Conservation (phyloP, 2,329 filamentous ascomycete species). For the Chaetoscypha palmicola region DNA sequence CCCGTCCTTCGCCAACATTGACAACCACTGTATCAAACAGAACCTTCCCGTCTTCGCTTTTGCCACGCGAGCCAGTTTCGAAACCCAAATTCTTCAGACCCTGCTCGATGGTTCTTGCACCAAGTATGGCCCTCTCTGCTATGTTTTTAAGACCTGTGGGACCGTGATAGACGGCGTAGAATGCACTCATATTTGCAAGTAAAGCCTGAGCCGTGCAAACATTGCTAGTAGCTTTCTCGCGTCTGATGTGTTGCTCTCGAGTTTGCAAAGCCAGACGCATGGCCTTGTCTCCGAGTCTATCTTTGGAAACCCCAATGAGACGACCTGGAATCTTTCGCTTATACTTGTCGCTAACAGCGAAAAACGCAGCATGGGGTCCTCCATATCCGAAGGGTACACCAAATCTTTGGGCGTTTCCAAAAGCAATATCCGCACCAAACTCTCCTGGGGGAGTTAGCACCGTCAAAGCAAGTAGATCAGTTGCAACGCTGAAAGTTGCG, state of each 20-base stretch:
- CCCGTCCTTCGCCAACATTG: constrained; percentile 43
- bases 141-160: constrained; percentile 77
- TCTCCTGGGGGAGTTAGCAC: constrained; percentile 84
- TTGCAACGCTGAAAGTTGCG: constrained; percentile 78
- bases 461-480: constrained; percentile 82
- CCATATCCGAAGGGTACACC: constrained; percentile 89
- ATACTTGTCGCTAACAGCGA: constrained; percentile 82
- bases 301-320: constrained; percentile 85
- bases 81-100: constrained; percentile 57
- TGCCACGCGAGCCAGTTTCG: constrained; percentile 51
- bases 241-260: constrained; percentile 88
- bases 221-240: constrained; percentile 96
- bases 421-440: constrained; percentile 91
- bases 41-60: constrained; percentile 47
- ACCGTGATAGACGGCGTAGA: constrained; percentile 93
- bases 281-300: constrained; percentile 73
- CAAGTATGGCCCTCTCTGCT: constrained; percentile 67
- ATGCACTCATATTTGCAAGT: constrained; percentile 89
- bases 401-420: constrained; percentile 85
- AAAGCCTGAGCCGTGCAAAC: constrained; percentile 94
- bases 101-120: constrained; percentile 62
- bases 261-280: constrained; percentile 84
- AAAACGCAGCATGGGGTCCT: constrained; percentile 95
- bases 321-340: constrained; percentile 93
- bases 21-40: constrained; percentile 79